Evolutionary conservation across 2,329 filamentous ascomycete genomes (phyloP).

Genomic region (Aspergillus aculeatus): DNA sequence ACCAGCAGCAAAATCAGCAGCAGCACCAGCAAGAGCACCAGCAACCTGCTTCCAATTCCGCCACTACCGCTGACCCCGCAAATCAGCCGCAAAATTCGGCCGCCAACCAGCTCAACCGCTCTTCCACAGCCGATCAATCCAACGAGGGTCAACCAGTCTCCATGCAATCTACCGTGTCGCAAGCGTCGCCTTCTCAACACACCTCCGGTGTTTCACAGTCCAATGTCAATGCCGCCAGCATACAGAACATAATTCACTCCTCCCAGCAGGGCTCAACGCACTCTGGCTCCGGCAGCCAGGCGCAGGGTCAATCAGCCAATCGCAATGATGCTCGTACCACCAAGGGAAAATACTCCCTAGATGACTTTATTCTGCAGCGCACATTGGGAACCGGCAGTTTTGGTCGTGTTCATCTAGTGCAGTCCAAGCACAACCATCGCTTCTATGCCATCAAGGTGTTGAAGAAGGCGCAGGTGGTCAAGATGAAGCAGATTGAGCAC

Average conservation of each 20-base stretch:
- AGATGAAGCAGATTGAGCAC: constrained; percentile 99
- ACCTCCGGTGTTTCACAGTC: constrained; percentile 16
- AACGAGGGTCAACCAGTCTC: constrained; percentile 30
- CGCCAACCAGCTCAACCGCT: constrained; percentile 9
- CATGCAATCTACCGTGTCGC: constrained; percentile 39
- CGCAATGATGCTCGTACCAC: constrained; percentile 60
- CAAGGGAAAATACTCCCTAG: constrained; percentile 94
- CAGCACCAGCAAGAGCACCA: constrained; percentile 11
- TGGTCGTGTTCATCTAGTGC: constrained; percentile 91
- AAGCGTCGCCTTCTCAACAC: constrained; percentile 32
- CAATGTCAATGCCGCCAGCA: constrained; percentile 68
- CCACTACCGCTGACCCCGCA: background rate
- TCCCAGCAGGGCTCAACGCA: constrained; percentile 46
- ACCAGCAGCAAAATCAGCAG: constrained; percentile 3
- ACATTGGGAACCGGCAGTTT: constrained; percentile 97
- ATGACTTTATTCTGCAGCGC: constrained; percentile 84
- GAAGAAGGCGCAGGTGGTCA: constrained; percentile 97
- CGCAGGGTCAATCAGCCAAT: constrained; percentile 13
- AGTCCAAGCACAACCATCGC: constrained; percentile 95
- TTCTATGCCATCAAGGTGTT: constrained; percentile 98
- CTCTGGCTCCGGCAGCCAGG: constrained; percentile 28
- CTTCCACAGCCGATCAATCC: constrained; percentile 20
- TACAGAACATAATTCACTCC: constrained; percentile 78
- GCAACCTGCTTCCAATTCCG: constrained; percentile 15
- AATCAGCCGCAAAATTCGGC: background rate